Evolutionary conservation across 108 stramenopile species (phyloP).

Genomic region (Conticribra guillardii): DNA sequence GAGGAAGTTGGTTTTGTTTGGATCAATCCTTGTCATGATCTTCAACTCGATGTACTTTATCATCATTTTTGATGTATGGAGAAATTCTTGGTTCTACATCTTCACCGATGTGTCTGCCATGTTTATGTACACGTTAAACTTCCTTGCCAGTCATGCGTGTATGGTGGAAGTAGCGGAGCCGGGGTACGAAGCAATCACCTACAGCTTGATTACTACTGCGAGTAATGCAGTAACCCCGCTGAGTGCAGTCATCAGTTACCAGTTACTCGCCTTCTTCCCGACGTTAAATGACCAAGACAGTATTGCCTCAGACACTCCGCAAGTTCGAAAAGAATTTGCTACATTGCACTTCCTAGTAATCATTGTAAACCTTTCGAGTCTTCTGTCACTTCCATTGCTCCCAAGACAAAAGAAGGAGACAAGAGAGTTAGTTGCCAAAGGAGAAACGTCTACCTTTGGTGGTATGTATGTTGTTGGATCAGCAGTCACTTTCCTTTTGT

Average conservation of each 20-base stretch:
- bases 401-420: constrained; percentile 59
- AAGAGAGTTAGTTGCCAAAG: constrained; percentile 50
- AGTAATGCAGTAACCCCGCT: constrained; percentile 49
- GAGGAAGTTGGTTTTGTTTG: constrained; percentile 42
- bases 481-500: constrained; percentile 37
- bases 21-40: constrained; percentile 29
- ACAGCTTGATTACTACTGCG: constrained; percentile 50
- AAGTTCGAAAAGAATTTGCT: constrained; percentile 46
- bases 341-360: constrained; percentile 34
- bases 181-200: constrained; percentile 52
- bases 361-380: constrained; percentile 42
- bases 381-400: constrained; percentile 45
- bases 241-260: constrained; percentile 50
- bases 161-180: constrained; percentile 58
- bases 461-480: constrained; percentile 32
- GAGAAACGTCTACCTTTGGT: constrained; percentile 39
- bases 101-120: constrained; percentile 51
- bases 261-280: constrained; percentile 52
- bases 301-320: constrained; percentile 47
- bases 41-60: constrained; percentile 48
- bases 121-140: constrained; percentile 55
- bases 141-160: constrained; percentile 40
- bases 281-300: constrained; percentile 39
- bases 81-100: constrained; percentile 49
- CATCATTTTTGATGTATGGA: constrained; percentile 44